Evolutionary conservation across 1,284 basidiomycete genomes (phyloP), one percentile per base, ranked within the genome.

Genomic region (Erythrobasidium hasegawianum): DNA sequence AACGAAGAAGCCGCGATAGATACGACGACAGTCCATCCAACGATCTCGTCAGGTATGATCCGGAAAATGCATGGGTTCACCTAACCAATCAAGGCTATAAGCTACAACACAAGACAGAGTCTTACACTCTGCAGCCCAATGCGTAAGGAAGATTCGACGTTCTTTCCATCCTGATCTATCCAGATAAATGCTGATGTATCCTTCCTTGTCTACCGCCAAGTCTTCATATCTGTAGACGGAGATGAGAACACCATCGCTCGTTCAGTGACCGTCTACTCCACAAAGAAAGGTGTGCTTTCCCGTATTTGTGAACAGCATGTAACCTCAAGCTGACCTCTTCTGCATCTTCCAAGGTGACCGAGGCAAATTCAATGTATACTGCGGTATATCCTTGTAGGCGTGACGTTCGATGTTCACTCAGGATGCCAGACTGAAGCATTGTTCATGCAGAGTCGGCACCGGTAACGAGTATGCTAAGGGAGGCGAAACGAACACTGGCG

Each of bases 311-410:
- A 4, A 33, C 33, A 5, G 4, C 33, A 11, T 11, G 11, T 5
- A 11, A 11, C 4, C 5, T 4, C 5, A 33, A 33, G 33, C 33
- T 33, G 33, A 33, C 33, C 4, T 33, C 11, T 33, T 33, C 11
- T 33, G 33, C 5, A 4, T 33, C 5, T 33, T 11, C 33, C 4
- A 33, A 33, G 33, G n/a, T 24, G 43, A 47, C 14, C 43, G 43
- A 47, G 43, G 43, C 16, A 47, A 47, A n/a, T 47, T 47, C 43
- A 47, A 47, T 16, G 43, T 47, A 26, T 53, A 53, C 26, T 53
- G 50, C 26, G 50, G 26, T 8, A 22, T 20, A 3, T 20, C 20
- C 9, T 20, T 53, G 22, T 33, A 33, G 33, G 33, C 33, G 11
- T 4, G 5, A 5, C 11, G 11, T 33, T 33, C 33, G 5, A 5